These are phyloP conservation scores for Meyerozyma elateridarum DNA, from an alignment of 1,139 yeast species.

Conservation along the genomic window DNA sequence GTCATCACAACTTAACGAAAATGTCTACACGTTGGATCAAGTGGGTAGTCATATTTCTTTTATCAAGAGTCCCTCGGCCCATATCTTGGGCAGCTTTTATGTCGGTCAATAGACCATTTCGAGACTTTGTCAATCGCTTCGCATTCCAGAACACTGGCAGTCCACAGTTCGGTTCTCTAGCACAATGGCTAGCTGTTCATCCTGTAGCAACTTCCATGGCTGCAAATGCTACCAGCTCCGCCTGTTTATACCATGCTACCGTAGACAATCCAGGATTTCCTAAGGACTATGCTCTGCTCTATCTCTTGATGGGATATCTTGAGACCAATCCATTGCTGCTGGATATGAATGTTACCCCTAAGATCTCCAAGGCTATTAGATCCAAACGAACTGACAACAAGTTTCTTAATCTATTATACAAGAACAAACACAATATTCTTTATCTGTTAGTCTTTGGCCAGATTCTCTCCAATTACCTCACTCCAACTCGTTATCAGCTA, in stretches of 20 bases:
- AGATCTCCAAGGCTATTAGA: slow-evolving; percentile 24
- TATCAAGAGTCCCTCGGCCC: slow-evolving; percentile 2
- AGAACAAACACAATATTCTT: slow-evolving; percentile 29
- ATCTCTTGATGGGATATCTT: slow-evolving; percentile 28
- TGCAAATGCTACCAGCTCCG: slow-evolving; percentile 26
- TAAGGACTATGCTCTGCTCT: slow-evolving; percentile 37
- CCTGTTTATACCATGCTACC: slow-evolving; percentile 29
- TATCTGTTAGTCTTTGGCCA: slow-evolving; percentile 39
- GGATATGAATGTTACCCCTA: slow-evolving; percentile 26
- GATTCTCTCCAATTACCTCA: slow-evolving; percentile 38
- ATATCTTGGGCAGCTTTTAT: background rate
- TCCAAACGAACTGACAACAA: slow-evolving; percentile 19
- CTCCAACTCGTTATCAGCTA: slow-evolving; percentile 36
- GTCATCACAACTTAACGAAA: too few relatives aligned
- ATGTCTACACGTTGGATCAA: too few relatives aligned
- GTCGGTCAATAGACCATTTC: background rate
- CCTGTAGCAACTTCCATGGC: background rate
- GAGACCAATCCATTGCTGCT: slow-evolving; percentile 33
- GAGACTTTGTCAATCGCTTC: background rate
- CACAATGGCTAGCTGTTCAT: too few relatives aligned
- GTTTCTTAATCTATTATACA: slow-evolving; percentile 20
- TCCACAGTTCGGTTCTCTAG: too few relatives aligned
- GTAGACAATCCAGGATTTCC: slow-evolving; percentile 27
- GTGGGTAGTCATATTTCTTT: background rate
- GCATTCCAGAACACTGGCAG: background rate